Percentiles rank a stretch among this genome's conserved stretches.
These are phyloP conservation scores for Mycena filopes DNA, from an alignment of 768 basidiomycete genomes.

Conservation along the genomic window DNA sequence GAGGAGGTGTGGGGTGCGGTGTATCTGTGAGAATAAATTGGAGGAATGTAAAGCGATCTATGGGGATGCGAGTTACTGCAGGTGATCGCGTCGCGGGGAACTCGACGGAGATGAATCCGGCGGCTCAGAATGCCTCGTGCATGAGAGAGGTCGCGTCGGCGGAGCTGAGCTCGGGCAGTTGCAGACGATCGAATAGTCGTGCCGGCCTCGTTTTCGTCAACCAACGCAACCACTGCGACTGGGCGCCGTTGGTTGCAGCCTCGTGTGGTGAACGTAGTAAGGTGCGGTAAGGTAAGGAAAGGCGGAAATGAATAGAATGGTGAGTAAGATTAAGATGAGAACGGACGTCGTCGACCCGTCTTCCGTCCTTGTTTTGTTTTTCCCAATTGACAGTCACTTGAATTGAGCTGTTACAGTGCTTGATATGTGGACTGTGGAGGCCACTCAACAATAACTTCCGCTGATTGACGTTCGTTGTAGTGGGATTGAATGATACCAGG, in stretches of 20 bases:
- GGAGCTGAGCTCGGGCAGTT: too few relatives aligned
- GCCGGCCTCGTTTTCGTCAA: conserved; percentile 1
- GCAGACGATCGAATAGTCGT: background rate
- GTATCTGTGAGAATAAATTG: conserved; percentile 20
- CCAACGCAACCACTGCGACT: background rate
- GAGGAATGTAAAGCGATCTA: background rate
- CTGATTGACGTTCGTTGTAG: too few relatives aligned
- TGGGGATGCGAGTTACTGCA: background rate
- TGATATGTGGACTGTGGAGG: too few relatives aligned
- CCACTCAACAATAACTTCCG: too few relatives aligned
- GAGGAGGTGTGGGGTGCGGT: conserved; percentile 27
- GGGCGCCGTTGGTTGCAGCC: background rate
- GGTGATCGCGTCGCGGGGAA: conserved; percentile 8
- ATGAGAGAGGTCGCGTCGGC: background rate
- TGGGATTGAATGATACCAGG: too few relatives aligned
- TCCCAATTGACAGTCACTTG: too few relatives aligned
- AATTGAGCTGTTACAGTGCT: too few relatives aligned
- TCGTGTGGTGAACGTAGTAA: conserved; percentile 6
- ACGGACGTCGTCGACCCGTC: too few relatives aligned
- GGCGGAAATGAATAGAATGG: too few relatives aligned
- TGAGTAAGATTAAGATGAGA: conserved; percentile 1
- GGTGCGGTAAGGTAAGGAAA: too few relatives aligned
- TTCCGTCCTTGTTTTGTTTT: background rate
- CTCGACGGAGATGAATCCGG: too few relatives aligned
- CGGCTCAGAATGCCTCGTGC: too few relatives aligned